Conservation (phyloP, 2,329 filamentous ascomycete genomes). For the Knufia fluminis region DNA sequence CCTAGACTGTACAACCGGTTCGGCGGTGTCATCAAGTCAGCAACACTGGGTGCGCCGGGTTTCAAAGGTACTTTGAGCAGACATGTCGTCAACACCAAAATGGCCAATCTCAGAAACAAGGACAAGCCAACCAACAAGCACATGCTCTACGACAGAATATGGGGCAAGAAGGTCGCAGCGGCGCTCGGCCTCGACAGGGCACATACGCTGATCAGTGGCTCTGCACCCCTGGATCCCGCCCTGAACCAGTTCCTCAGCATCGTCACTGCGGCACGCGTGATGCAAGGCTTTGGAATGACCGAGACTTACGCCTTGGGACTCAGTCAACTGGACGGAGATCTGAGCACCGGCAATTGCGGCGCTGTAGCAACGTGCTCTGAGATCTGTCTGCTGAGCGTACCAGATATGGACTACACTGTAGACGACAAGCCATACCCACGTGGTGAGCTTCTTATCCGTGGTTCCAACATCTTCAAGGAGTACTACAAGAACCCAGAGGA, state of each 20-base stretch:
- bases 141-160: slow-evolving; percentile 56
- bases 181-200: slow-evolving; percentile 70
- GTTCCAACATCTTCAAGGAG: slow-evolving; percentile 68
- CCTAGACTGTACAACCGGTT: slow-evolving; percentile 89
- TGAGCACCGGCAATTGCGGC: slow-evolving; percentile 72
- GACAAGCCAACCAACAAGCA: slow-evolving; percentile 60
- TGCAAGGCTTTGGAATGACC: slow-evolving; percentile 87
- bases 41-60: slow-evolving; percentile 69
- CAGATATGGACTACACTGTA: slow-evolving; percentile 86
- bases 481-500: slow-evolving; percentile 89
- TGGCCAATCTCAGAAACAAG: slow-evolving; percentile 48
- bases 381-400: slow-evolving; percentile 73
- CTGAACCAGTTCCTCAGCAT: slow-evolving; percentile 84
- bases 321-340: slow-evolving; percentile 62
- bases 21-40: slow-evolving; percentile 67
- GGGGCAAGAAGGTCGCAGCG: slow-evolving; percentile 77
- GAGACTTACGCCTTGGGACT: slow-evolving; percentile 77
- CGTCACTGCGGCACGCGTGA: slow-evolving; percentile 67
- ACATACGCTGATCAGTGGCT: slow-evolving; percentile 71
- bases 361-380: slow-evolving; percentile 59
- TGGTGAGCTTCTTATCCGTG: slow-evolving; percentile 78
- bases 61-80: slow-evolving; percentile 73
- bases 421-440: slow-evolving; percentile 83
- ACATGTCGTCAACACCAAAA: slow-evolving; percentile 70
- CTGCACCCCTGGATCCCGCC: slow-evolving; percentile 78